A percentile compares a stretch with the other conserved stretches of the same genome.
These are phyloP conservation scores for Brassica juncea DNA, from an alignment of 345 rosid genomes.

Conservation along the genomic window DNA sequence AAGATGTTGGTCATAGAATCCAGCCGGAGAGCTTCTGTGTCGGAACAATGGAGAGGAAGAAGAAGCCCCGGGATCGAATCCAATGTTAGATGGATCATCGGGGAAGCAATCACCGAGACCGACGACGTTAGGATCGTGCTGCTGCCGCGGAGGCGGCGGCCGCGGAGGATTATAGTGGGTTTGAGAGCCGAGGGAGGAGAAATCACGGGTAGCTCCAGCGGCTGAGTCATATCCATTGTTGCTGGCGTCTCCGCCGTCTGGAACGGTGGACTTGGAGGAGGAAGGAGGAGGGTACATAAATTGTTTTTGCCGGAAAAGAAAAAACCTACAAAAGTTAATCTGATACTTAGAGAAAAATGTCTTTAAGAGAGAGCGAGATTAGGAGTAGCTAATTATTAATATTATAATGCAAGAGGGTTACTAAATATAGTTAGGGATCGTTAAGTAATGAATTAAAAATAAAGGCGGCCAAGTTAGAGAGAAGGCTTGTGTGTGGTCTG, in stretches of 20 bases:
- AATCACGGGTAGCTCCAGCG: conserved; percentile 32
- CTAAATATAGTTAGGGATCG: conserved; percentile 26
- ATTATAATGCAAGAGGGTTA: conserved; percentile 31
- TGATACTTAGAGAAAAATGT: conserved; percentile 8
- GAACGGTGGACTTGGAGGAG: conserved; percentile 31
- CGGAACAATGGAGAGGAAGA: conserved; percentile 59
- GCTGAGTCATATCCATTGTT: conserved; percentile 12
- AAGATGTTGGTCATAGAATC: conserved; percentile 53
- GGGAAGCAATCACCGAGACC: conserved; percentile 61
- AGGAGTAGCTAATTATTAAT: conserved; percentile 18
- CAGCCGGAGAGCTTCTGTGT: conserved; percentile 93
- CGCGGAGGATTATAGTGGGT: conserved; percentile 17
- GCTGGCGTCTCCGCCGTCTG: conserved; percentile 5
- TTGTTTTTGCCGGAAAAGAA: neutral
- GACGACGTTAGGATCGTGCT: conserved; percentile 24
- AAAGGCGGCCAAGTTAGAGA: neutral
- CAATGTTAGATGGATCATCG: conserved; percentile 58
- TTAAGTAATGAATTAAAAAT: conserved; percentile 8
- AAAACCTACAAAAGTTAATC: conserved; percentile 29
- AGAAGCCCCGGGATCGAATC: conserved; percentile 35
- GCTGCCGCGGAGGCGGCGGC: neutral
- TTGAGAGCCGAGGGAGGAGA: conserved; percentile 39
- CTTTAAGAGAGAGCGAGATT: neutral
- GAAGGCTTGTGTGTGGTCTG: conserved; percentile 28
- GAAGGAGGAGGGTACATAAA: conserved; percentile 37